Evolutionary conservation across 805 yeast genomes (phyloP).

Genomic region (Pichia manshurica): DNA sequence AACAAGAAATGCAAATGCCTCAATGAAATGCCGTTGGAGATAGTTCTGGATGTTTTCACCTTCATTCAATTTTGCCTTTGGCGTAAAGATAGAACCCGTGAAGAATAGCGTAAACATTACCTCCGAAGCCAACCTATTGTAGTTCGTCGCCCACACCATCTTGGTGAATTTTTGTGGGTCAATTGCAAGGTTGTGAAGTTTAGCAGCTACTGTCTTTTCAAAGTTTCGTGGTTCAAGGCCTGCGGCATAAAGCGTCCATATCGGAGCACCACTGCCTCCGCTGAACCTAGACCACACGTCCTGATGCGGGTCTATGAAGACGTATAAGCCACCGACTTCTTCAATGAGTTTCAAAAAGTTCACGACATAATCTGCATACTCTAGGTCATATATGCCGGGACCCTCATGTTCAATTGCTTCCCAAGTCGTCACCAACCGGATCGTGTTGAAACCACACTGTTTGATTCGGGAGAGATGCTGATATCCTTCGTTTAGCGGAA

Average conservation of each 20-base stretch:
- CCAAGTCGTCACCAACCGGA: conserved; percentile 80
- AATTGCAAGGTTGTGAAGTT: conserved; percentile 56
- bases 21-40: conserved; percentile 57
- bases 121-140: conserved; percentile 64
- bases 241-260: conserved; percentile 88
- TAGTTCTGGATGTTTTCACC: conserved; percentile 74
- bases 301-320: conserved; percentile 85
- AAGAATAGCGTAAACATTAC: conserved; percentile 85
- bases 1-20: conserved; percentile 47
- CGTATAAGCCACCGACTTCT: conserved; percentile 65
- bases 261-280: conserved; percentile 92
- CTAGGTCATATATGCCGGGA: conserved; percentile 77
- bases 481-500: conserved; percentile 67
- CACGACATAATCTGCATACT: conserved; percentile 64
- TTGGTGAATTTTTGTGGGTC: conserved; percentile 53
- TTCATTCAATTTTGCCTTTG: conserved; percentile 66
- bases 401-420: conserved; percentile 88
- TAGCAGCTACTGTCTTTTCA: conserved; percentile 68
- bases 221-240: conserved; percentile 80
- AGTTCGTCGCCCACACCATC: conserved; percentile 93
- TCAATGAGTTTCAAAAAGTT: conserved; percentile 53
- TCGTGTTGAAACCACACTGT: conserved; percentile 74
- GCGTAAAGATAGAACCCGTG: conserved; percentile 72
- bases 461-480: conserved; percentile 65
- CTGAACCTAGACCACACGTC: conserved; percentile 88